Base-by-base conservation (phyloP, 2,329 filamentous ascomycete genomes). In the Fusarium hainanense region DNA sequence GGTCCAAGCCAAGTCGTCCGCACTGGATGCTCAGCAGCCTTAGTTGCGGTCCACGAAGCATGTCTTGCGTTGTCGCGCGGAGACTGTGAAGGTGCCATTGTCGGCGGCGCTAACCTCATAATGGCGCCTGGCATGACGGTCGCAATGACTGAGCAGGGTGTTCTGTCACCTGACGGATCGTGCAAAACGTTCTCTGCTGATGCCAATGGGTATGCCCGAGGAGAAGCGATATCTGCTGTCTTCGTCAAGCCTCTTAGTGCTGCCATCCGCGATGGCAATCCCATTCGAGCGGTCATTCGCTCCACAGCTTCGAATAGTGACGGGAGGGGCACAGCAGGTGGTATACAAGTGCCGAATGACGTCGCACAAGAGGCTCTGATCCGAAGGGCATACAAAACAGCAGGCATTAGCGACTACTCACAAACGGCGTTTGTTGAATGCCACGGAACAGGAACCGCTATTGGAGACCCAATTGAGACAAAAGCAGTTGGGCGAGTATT, bases 171-270 rank as follows among this genome's bases (percentile, higher is more conserved):
- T 4, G 44, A 57, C 20, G 65, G 64, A 4, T 58, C 37, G 8
- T 64, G 54, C 16, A 55, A 48, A 13, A 56, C 62, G 3, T 69
- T 58, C 12, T 64, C 62, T 16, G 23, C 43, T 3, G 54, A 59
- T 7, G 64, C 50, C 10, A 50, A 66, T 1, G 67, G 69, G 0
- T 71, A 71, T 18, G 68, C 56, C 3, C 54, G 66, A 8, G 68
- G 66, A 6, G 66, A 70, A 3, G 68, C 63, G 1, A 49, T 70
- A 2, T 55, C 63, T 5, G 44, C 54, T 3, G n/a, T 69, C 0
- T 54, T 64, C 7, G 30, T 70, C 34, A 60, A 60, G 10, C 51
- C 14, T 5, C 27, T 60, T 3, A 4, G 34, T 7, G n/a, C 16
- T 6, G 57, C 57, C 4, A 27, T 60, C 9, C 51, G 57, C 0